Conservation (phyloP, 2,329 filamentous ascomycete genomes). For the Pseudogymnoascus sp. region DNA sequence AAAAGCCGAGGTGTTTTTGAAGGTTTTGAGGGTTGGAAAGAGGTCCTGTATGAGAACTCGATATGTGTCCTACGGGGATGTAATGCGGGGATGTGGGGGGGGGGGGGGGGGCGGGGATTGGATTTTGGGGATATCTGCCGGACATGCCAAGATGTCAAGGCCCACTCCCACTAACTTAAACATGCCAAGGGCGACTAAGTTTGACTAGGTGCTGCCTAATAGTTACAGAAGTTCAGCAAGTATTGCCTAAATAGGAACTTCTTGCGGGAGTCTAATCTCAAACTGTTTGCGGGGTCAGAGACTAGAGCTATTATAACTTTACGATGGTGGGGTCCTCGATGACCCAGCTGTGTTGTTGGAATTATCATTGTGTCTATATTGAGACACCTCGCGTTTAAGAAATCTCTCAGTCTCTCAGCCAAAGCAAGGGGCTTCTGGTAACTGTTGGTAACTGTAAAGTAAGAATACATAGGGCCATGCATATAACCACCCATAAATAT, state of each 20-base stretch:
- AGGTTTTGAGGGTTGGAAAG: not conserved
- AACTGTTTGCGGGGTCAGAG: not conserved
- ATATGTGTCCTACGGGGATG: not conserved
- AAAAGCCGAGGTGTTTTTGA: not conserved
- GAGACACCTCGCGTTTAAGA: not conserved
- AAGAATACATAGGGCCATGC: not conserved
- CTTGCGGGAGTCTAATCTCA: not conserved
- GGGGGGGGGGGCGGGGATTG: not conserved
- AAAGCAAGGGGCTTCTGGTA: not conserved
- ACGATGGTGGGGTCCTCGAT: not conserved
- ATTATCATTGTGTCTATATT: not conserved
- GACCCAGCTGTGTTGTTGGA: not conserved
- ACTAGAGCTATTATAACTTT: not conserved
- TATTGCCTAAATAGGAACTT: constrained; percentile 4
- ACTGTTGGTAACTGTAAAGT: not conserved
- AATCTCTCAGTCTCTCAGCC: not conserved
- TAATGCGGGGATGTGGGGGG: not conserved
- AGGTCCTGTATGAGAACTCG: not conserved
- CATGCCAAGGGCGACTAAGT: not conserved
- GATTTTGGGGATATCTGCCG: constrained; percentile 1
- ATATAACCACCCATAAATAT: not conserved
- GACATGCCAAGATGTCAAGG: not conserved
- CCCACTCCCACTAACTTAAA: not conserved
- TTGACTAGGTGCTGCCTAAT: not conserved
- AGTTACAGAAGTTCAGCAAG: constrained; percentile 2